Base-by-base conservation (phyloP, 2,329 filamentous ascomycete genomes). In the Calonectria multiphialidica region DNA sequence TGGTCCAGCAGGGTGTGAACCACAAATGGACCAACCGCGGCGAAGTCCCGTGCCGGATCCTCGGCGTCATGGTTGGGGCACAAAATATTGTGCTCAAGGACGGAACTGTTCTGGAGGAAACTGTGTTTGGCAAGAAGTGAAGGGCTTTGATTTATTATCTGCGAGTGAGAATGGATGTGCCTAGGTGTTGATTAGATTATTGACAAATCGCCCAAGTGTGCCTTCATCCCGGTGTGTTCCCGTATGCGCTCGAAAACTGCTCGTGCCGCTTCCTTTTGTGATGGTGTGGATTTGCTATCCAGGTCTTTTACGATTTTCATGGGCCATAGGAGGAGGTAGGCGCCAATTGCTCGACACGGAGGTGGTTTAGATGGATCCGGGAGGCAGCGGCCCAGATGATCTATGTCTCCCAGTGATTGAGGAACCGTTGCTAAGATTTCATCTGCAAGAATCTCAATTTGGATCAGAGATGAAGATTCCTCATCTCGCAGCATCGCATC, bases 1-100 rank as follows among this genome's bases (percentile, higher is more conserved):
- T 86, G 40, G 79, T 87, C 0, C 83, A 87, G 76, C 79, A 83
- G 47, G 87, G 86, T 0, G 82, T 81, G 10, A 87, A 84, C 67
- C 87, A 89, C 76, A 77, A 79, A 13, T 89, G 87, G 85, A 76
- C 81, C 18, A 88, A 88, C 70, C 79, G 82, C 18, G 80, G 81
- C 0, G 73, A 80, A 2, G 81, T 83, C 55, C 72, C 81, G 18
- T 86, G 84, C 61, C 79, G 83, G 28, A 79, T 87, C 0, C 75
- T 85, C 49, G 84, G 81, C 66, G 82, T 87, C 45, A 82, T 84
- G 81, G 76, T 87, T 4, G 83, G 82, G 9, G 80, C 83, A 18
- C 81, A 86, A 57, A 83, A 84, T 77, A 77, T 88, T 61, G 77
- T 78, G 53, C 78, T 85, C 10, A 76, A 73, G 25, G 79, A 84